Evolutionary conservation across 257 asterid species (phyloP).

Genomic region (Capsicum baccatum): DNA sequence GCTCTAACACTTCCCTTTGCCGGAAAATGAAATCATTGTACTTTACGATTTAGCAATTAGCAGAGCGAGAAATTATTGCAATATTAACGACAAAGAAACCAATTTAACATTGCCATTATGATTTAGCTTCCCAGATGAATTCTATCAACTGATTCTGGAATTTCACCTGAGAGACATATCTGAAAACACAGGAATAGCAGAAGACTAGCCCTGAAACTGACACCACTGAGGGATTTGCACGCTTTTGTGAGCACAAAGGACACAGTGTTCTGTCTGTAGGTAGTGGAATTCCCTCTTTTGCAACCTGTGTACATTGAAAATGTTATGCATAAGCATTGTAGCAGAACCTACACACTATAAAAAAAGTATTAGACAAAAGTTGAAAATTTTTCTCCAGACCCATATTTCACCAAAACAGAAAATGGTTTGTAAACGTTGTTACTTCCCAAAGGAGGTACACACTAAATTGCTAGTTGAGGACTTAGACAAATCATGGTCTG

Average conservation of each 20-base stretch:
- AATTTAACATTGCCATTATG: not conserved
- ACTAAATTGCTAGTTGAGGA: not conserved
- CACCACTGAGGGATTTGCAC: constrained; percentile 87
- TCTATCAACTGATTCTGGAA: not conserved
- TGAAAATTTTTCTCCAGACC: not conserved
- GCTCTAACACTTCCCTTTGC: no score
- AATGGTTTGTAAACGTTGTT: not conserved
- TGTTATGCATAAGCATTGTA: not conserved
- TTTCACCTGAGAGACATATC: constrained; percentile 88
- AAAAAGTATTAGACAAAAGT: not conserved
- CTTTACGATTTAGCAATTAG: not conserved
- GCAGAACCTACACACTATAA: not conserved
- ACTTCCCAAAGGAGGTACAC: not conserved
- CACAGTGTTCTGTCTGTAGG: constrained; percentile 80
- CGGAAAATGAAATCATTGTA: not conserved
- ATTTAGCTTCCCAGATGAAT: not conserved
- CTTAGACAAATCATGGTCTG: constrained; percentile 8
- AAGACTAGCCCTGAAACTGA: constrained; percentile 94
- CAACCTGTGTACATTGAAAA: constrained; percentile 60
- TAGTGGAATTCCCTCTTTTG: constrained; percentile 88
- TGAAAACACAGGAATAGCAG: constrained; percentile 94
- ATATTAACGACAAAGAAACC: not conserved
- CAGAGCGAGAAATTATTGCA: not conserved
- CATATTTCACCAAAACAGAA: constrained; percentile 14
- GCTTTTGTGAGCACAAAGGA: constrained; percentile 88